Percentiles rank a stretch among this genome's conserved stretches.
Evolutionary conservation across 169 alveolate species (phyloP).

Genomic region (Ichthyophthirius multifiliis): DNA sequence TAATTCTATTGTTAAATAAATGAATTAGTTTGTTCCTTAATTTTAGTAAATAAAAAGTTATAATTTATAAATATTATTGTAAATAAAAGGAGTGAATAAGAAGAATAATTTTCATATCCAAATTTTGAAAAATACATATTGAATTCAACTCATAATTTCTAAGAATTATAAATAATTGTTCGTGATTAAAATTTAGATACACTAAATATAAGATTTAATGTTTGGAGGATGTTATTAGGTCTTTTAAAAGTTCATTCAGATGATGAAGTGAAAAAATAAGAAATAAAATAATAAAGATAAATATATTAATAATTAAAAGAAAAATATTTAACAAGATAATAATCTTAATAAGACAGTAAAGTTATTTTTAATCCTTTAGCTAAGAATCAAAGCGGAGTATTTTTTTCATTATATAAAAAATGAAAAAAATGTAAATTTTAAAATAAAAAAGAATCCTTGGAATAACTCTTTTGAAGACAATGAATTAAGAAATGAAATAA

Average conservation of each 20-base stretch:
- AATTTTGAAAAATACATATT: constrained; percentile 14
- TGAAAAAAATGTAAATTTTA: neutral
- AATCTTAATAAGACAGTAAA: neutral
- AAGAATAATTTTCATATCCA: constrained; percentile 8
- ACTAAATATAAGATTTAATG: neutral
- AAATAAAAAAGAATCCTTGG: constrained; percentile 27
- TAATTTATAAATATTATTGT: no score
- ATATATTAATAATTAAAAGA: neutral
- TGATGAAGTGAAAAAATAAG: neutral
- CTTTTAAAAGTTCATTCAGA: neutral
- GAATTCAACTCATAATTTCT: neutral
- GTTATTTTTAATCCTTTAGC: constrained; percentile 5
- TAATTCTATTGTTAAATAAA: no score
- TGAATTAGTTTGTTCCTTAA: no score
- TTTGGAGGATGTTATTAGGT: neutral
- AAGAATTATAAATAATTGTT: neutral
- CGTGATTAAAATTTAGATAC: neutral
- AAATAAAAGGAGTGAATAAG: no score
- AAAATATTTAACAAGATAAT: neutral
- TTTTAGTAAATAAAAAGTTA: no score
- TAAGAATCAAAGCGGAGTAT: neutral
- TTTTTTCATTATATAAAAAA: no score
- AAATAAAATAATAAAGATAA: neutral
- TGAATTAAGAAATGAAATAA: constrained; percentile 30
- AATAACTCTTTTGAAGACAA: constrained; percentile 41